These are phyloP conservation scores for Omphalotus guepiniiformis DNA, from an alignment of 768 basidiomycete genomes.

Conservation along the genomic window DNA sequence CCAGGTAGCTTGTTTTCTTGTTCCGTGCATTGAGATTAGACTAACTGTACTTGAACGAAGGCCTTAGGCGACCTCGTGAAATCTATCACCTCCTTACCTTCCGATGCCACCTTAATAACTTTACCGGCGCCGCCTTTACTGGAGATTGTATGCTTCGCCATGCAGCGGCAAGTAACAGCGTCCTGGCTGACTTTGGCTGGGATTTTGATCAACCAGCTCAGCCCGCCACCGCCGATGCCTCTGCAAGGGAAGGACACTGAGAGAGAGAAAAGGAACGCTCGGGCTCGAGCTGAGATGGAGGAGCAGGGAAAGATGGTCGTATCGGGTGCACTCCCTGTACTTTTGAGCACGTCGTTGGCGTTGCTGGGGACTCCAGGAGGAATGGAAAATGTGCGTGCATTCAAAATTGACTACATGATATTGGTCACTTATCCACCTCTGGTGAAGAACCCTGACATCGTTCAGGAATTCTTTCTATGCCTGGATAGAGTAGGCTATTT, in stretches of 20 bases:
- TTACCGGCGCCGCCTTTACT: constrained; percentile 78
- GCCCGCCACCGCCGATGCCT: constrained; percentile 57
- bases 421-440: not conserved
- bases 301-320: constrained; percentile 55
- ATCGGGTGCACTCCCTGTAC: constrained; percentile 45
- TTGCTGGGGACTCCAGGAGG: constrained; percentile 52
- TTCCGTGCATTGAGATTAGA: not conserved
- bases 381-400: constrained; percentile 61
- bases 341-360: constrained; percentile 56
- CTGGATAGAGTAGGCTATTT: constrained; percentile 59
- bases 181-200: constrained; percentile 83
- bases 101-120: constrained; percentile 74
- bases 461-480: constrained; percentile 84
- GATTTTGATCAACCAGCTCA: constrained; percentile 78
- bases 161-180: constrained; percentile 67
- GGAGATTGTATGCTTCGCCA: constrained; percentile 71
- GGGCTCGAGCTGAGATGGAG: not conserved
- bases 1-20: constrained; percentile 54
- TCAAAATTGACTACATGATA: no score
- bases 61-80: constrained; percentile 73
- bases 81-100: constrained; percentile 77
- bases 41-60: not conserved
- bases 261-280: constrained; percentile 1
- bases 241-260: constrained; percentile 43
- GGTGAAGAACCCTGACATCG: constrained; percentile 87